Conservation (phyloP, 2,329 filamentous ascomycete genomes). For the Phyllosticta capitalensis region DNA sequence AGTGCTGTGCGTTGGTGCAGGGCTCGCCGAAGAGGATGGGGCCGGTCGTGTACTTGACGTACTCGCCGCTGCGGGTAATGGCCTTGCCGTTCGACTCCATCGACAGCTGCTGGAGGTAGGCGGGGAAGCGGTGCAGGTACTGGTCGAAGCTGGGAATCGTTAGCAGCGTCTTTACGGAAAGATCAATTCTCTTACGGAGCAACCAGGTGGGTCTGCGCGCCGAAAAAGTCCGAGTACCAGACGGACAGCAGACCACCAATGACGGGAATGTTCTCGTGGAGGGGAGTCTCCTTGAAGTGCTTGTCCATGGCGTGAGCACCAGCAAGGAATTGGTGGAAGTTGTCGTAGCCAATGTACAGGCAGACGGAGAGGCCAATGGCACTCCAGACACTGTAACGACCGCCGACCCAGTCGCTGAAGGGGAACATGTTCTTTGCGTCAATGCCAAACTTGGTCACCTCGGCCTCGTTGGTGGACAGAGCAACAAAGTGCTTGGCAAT, state of each 20-base stretch:
- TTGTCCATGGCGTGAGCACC: slow-evolving; percentile 97
- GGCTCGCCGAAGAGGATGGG: slow-evolving; percentile 96
- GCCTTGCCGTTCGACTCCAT: slow-evolving; percentile 99
- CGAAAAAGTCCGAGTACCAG: slow-evolving; percentile 99
- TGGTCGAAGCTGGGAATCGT: slow-evolving; percentile 68
- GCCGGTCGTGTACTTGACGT: slow-evolving; percentile 96
- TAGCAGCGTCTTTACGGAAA: slow-evolving; percentile 5
- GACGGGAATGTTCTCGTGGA: slow-evolving; percentile 90
- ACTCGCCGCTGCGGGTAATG: slow-evolving; percentile 75
- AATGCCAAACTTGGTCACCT: slow-evolving; percentile 98
- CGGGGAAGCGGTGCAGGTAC: slow-evolving; percentile 97
- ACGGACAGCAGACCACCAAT: slow-evolving; percentile 89
- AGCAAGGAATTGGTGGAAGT: slow-evolving; percentile 92
- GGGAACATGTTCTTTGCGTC: slow-evolving; percentile 99
- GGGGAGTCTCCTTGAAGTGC: slow-evolving; percentile 85
- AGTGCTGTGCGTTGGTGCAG: slow-evolving; percentile 98
- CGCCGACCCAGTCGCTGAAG: slow-evolving; percentile 97
- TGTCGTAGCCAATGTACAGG: slow-evolving; percentile 92
- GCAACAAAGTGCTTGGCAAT: slow-evolving; percentile 99
- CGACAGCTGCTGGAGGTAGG: slow-evolving; percentile 96
- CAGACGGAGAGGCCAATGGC: slow-evolving; percentile 92
- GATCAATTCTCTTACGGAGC: slow-evolving; percentile 59
- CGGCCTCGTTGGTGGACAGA: slow-evolving; percentile 86
- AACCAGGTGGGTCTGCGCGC: slow-evolving; percentile 93
- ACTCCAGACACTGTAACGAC: slow-evolving; percentile 97